phyloP scores from a whole-genome alignment of 495 filamentous ascomycete species.

The Aspergillus cristatus region DNA sequence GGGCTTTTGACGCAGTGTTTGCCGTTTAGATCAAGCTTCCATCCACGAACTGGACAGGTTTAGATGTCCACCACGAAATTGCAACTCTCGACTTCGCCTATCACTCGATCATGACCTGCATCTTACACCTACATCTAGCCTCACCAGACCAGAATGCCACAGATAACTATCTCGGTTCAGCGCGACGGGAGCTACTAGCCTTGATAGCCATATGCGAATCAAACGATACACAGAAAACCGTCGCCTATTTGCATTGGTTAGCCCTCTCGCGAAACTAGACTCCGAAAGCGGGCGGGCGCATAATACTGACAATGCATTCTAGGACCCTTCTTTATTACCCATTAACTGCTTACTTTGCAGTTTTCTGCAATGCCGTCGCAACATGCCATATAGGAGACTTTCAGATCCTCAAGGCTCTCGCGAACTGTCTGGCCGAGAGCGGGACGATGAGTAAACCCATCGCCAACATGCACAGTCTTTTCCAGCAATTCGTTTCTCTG shows the following conservation, averaged over 20 bases:
- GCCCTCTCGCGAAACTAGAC: neutral
- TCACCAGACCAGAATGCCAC: no score
- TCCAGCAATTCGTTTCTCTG: constrained; percentile 9
- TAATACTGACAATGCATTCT: neutral
- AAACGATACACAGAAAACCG: constrained; percentile 9
- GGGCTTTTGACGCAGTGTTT: no score
- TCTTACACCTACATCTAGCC: constrained; percentile 9
- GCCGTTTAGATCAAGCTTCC: no score
- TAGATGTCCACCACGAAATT: constrained; percentile 12
- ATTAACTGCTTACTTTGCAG: constrained; percentile 10
- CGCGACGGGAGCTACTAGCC: constrained; percentile 11
- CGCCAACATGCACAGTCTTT: constrained; percentile 6
- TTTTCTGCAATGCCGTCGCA: constrained; percentile 14
- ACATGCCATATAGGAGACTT: constrained; percentile 12
- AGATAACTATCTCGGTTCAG: constrained; percentile 12
- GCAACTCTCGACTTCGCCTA: constrained; percentile 14
- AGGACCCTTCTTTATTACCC: constrained; percentile 16
- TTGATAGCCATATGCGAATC: constrained; percentile 14
- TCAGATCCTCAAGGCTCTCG: constrained; percentile 9
- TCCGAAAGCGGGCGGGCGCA: no score
- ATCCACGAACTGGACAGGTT: constrained; percentile 10
- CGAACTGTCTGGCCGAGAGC: constrained; percentile 6
- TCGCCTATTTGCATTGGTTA: constrained; percentile 15
- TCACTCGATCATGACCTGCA: constrained; percentile 13
- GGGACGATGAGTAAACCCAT: constrained; percentile 10